These are phyloP conservation scores for Claviceps sp. DNA, from an alignment of 2,329 filamentous ascomycete genomes.

Conservation along the genomic window DNA sequence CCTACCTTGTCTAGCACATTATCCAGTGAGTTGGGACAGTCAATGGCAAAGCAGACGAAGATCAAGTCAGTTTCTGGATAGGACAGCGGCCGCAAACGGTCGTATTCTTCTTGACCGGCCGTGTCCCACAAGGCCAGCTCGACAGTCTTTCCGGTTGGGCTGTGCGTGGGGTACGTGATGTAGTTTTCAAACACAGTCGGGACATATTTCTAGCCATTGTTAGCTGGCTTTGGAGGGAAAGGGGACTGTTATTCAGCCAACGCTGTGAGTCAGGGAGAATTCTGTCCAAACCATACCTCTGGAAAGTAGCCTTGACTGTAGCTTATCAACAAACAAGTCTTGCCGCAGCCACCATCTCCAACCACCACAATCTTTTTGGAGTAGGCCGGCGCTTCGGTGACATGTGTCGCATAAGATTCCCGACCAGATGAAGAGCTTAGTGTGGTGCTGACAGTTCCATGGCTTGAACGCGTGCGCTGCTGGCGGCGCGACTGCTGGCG, in stretches of 20 bases:
- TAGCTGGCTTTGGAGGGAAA: background rate
- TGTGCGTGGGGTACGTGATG: constrained; percentile 91
- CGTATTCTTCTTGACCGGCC: constrained; percentile 96
- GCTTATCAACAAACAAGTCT: constrained; percentile 96
- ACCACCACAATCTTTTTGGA: constrained; percentile 99
- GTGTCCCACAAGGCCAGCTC: constrained; percentile 98
- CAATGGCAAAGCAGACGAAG: constrained; percentile 98
- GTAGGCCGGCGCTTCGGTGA: constrained; percentile 83
- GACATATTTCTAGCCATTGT: constrained; percentile 75
- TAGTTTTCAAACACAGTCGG: constrained; percentile 99
- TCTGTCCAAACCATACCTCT: constrained; percentile 52
- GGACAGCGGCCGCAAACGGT: constrained; percentile 84
- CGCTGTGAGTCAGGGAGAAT: too few relatives aligned
- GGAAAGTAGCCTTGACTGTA: constrained; percentile 98
- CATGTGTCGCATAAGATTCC: constrained; percentile 67
- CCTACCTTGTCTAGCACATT: constrained; percentile 96
- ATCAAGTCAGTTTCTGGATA: constrained; percentile 97
- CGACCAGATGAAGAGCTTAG: constrained; percentile 62
- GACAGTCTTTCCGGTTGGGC: constrained; percentile 78
- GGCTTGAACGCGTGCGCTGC: constrained; percentile 57
- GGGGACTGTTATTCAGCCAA: too few relatives aligned
- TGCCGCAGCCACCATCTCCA: constrained; percentile 93
- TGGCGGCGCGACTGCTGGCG: constrained; percentile 31
- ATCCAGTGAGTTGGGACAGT: constrained; percentile 94
- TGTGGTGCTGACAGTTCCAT: constrained; percentile 79